Evolutionary conservation across 2,329 filamentous ascomycete genomes (phyloP).

Genomic region (Elsinoe fawcettii): DNA sequence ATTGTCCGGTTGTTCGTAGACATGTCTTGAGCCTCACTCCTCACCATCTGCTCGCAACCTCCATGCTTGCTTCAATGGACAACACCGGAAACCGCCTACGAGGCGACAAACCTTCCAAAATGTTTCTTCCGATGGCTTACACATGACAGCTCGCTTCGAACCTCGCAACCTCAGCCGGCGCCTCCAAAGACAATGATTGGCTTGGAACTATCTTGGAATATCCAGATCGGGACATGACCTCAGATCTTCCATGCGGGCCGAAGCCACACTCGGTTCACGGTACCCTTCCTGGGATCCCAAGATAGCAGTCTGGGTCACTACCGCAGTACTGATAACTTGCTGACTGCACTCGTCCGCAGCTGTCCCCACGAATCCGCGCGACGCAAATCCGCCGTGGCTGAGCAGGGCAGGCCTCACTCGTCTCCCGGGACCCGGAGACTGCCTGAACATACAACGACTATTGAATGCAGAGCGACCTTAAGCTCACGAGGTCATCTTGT

Average conservation of each 20-base stretch:
- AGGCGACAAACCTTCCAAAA: not conserved
- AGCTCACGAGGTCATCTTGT: not conserved
- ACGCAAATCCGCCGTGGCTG: conserved; percentile 5
- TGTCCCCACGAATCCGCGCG: not conserved
- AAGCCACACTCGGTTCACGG: conserved; percentile 5
- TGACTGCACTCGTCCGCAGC: not conserved
- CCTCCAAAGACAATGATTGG: not conserved
- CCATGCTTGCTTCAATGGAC: not conserved
- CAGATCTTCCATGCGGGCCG: conserved; percentile 1
- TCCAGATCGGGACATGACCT: conserved; percentile 6
- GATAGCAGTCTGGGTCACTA: not conserved
- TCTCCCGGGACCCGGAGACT: too few relatives aligned
- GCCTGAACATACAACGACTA: not conserved
- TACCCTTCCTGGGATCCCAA: not conserved
- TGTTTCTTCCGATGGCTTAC: not conserved
- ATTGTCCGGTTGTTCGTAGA: too few relatives aligned
- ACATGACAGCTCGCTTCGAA: conserved; percentile 9
- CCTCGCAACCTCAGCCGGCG: not conserved
- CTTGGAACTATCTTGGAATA: conserved; percentile 1
- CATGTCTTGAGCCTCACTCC: too few relatives aligned
- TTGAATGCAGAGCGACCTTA: conserved; percentile 7
- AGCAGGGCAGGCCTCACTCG: not conserved
- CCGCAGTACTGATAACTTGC: not conserved
- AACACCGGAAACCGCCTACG: not conserved
- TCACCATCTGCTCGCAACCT: too few relatives aligned